Evolutionary conservation across 495 filamentous ascomycete species (phyloP).

Genomic region (Talaromyces ruber): DNA sequence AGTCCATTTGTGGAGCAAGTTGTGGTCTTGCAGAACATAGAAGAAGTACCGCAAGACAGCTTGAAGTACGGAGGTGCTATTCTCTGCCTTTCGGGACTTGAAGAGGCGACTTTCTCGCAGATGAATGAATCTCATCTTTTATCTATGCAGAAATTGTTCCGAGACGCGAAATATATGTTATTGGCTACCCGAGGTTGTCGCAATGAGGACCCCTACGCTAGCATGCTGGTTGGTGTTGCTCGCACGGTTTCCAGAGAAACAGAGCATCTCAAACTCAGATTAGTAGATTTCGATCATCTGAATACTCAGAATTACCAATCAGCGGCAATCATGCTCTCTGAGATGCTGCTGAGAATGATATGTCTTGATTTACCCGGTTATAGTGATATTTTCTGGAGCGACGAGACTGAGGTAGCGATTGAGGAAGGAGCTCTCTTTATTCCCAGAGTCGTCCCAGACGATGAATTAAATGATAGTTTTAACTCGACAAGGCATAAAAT

Average conservation of each 20-base stretch:
- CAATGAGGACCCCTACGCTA: conserved; percentile 22
- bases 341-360: conserved; percentile 16
- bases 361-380: conserved; percentile 15
- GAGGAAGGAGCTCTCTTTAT: conserved; percentile 14
- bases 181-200: conserved; percentile 30
- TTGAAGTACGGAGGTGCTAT: conserved; percentile 17
- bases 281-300: conserved; percentile 17
- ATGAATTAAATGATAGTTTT: conserved; percentile 16
- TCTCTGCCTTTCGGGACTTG: conserved; percentile 36
- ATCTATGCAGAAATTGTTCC: conserved; percentile 29
- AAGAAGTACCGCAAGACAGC: not conserved
- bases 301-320: conserved; percentile 4
- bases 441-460: conserved; percentile 13
- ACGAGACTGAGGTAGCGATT: conserved; percentile 19
- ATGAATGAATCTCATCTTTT: conserved; percentile 17
- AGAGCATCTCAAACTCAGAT: conserved; percentile 18
- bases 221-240: conserved; percentile 31
- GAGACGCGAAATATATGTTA: conserved; percentile 24
- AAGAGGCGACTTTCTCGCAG: conserved; percentile 30
- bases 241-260: conserved; percentile 18
- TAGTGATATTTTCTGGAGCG: conserved; percentile 15
- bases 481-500: conserved; percentile 16
- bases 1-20: conserved; percentile 9
- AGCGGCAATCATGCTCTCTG: conserved; percentile 7
- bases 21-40: conserved; percentile 9